Evolutionary conservation across 2,329 filamentous ascomycete genomes (phyloP).

Genomic region (Ceratocystis lukuohia): DNA sequence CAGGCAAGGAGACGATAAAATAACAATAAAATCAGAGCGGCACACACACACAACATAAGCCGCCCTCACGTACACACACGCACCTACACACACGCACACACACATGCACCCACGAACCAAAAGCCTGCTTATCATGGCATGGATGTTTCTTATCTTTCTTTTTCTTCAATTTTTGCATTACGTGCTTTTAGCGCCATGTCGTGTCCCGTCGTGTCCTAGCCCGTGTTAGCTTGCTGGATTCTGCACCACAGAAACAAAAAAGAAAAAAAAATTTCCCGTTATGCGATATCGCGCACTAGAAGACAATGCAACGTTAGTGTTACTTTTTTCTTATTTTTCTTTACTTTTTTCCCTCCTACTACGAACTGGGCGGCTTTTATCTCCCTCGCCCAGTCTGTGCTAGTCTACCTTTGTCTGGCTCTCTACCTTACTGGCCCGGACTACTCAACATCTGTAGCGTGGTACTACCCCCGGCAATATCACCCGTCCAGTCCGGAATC

Average conservation of each 20-base stretch:
- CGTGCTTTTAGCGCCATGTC: background rate
- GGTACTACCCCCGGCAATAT: background rate
- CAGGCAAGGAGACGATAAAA: background rate
- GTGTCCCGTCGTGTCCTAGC: background rate
- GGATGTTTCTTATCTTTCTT: background rate
- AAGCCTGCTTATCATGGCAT: background rate
- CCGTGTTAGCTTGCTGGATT: background rate
- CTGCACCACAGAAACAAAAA: background rate
- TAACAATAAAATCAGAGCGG: background rate
- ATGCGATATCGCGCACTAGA: background rate
- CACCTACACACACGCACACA: no score
- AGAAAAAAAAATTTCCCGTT: background rate
- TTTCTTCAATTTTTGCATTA: background rate
- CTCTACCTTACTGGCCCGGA: background rate
- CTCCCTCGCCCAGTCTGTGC: background rate
- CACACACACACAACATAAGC: background rate
- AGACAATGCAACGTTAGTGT: background rate
- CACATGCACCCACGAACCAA: background rate
- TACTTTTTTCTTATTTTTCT: background rate
- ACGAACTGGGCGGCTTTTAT: background rate
- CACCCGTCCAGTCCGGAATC: background rate
- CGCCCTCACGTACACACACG: background rate
- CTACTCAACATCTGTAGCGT: background rate
- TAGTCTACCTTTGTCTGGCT: background rate
- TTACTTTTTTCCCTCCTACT: background rate